phyloP scores from a whole-genome alignment of 805 yeast genomes.

The Pichia nakasei region DNA sequence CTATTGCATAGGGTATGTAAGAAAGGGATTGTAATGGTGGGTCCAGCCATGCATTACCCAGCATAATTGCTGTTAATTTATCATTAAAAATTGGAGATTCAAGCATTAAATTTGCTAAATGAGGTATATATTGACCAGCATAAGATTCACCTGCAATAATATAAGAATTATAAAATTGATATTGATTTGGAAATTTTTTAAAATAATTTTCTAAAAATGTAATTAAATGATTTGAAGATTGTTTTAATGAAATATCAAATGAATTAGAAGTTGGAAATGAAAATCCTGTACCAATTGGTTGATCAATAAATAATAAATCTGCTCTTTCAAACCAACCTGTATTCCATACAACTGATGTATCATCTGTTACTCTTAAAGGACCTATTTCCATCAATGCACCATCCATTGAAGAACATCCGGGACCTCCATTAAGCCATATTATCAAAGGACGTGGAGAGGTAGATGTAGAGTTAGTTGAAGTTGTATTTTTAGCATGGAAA shows the following conservation, averaged over 20 bases:
- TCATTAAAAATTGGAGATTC: constrained; percentile 30
- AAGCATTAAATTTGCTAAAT: constrained; percentile 58
- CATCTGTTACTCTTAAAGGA: constrained; percentile 56
- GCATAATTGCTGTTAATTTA: constrained; percentile 56
- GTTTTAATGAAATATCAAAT: constrained; percentile 44
- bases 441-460: constrained; percentile 35
- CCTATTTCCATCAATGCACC: constrained; percentile 93
- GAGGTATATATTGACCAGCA: constrained; percentile 96
- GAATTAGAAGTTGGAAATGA: constrained; percentile 38
- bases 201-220: constrained; percentile 59
- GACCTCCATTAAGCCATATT: constrained; percentile 96
- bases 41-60: constrained; percentile 94
- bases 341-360: constrained; percentile 39
- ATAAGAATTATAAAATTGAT: constrained; percentile 40
- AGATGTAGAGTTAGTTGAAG: too few species aligned
- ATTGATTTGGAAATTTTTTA: constrained; percentile 64
- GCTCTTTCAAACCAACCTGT: constrained; percentile 78
- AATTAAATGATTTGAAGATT: constrained; percentile 56
- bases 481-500: constrained; percentile 29
- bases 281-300: constrained; percentile 92
- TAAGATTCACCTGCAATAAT: constrained; percentile 90
- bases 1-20: constrained; percentile 60
- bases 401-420: constrained; percentile 97
- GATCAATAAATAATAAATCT: constrained; percentile 82
- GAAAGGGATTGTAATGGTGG: constrained; percentile 80